Percentiles rank a stretch among this genome's conserved stretches.
These are phyloP conservation scores for Eimeria acervulina DNA, from an alignment of 169 alveolate genomes.

Conservation along the genomic window DNA sequence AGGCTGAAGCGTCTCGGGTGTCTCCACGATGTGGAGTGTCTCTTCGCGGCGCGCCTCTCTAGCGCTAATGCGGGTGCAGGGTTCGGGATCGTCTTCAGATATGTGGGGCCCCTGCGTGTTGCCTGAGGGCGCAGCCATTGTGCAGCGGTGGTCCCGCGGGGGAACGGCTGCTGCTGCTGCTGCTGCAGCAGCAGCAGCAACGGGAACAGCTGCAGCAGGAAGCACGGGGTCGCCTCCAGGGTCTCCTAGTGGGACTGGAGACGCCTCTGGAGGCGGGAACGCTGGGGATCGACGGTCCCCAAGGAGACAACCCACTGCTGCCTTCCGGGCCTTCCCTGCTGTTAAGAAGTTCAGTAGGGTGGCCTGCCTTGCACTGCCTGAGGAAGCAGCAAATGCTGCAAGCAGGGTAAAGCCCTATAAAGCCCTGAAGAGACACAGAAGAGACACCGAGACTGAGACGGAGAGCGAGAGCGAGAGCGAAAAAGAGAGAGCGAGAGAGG, in stretches of 20 bases:
- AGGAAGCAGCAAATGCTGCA: conserved; percentile 49
- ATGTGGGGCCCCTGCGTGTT: not conserved
- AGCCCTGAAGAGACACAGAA: not conserved
- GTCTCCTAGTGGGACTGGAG: not conserved
- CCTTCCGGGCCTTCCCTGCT: conserved; percentile 26
- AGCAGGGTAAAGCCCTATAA: not conserved
- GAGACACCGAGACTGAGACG: not conserved
- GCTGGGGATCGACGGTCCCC: not conserved
- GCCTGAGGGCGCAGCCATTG: conserved; percentile 56
- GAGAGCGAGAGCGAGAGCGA: not conserved
- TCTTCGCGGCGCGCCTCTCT: conserved; percentile 47
- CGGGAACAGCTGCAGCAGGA: not conserved
- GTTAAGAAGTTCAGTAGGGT: conserved; percentile 38
- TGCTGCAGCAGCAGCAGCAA: not conserved
- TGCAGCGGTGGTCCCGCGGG: conserved; percentile 30
- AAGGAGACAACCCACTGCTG: not conserved
- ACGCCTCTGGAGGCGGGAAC: too few relatives aligned
- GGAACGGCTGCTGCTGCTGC: conserved; percentile 1
- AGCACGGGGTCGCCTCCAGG: not conserved
- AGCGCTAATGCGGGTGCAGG: not conserved
- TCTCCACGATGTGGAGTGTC: not conserved
- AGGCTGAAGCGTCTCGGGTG: not conserved
- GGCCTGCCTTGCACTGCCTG: conserved; percentile 33
- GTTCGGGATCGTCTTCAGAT: conserved; percentile 8
- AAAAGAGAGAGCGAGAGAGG: not conserved